Evolutionary conservation across 1,139 yeast species (phyloP).

Genomic region (Candida sp.): DNA sequence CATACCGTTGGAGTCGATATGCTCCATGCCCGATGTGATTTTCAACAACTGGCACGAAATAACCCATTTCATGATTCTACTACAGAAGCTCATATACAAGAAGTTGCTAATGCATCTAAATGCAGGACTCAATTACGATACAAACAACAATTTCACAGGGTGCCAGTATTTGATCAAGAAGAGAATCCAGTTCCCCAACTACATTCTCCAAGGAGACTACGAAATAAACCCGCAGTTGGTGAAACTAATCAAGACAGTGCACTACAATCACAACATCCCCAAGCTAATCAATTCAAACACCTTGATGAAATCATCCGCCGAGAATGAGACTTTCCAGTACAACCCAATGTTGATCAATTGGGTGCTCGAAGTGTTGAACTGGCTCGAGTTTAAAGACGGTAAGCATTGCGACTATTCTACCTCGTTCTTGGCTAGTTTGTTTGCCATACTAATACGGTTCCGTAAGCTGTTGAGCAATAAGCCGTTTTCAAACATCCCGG

Average conservation of each 20-base stretch:
- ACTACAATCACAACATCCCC: constrained; percentile 49
- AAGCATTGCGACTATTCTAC: constrained; percentile 9
- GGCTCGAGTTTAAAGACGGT: constrained; percentile 69
- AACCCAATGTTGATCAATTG: constrained; percentile 47
- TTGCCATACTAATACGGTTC: constrained; percentile 46
- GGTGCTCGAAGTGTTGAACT: constrained; percentile 60
- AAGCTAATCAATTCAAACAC: constrained; percentile 44
- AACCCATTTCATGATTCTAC: constrained; percentile 38
- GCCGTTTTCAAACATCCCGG: constrained; percentile 28
- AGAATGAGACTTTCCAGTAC: constrained; percentile 13
- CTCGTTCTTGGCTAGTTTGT: constrained; percentile 48
- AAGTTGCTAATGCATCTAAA: constrained; percentile 34
- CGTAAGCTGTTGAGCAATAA: constrained; percentile 37
- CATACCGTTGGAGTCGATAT: constrained; percentile 44
- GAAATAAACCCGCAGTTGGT: constrained; percentile 42
- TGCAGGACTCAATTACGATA: constrained; percentile 13
- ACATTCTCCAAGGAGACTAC: constrained; percentile 43
- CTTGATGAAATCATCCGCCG: constrained; percentile 27
- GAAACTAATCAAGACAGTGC: constrained; percentile 40
- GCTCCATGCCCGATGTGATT: constrained; percentile 41
- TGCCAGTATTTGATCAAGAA: constrained; percentile 36
- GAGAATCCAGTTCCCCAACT: constrained; percentile 42
- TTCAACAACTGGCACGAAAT: constrained; percentile 56
- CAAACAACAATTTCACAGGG: constrained; percentile 10
- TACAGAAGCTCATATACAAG: constrained; percentile 42